Percentiles rank a stretch among this genome's conserved stretches.
These are phyloP conservation scores for Tilletia setariae DNA, from an alignment of 1,284 basidiomycete genomes.

Conservation along the genomic window DNA sequence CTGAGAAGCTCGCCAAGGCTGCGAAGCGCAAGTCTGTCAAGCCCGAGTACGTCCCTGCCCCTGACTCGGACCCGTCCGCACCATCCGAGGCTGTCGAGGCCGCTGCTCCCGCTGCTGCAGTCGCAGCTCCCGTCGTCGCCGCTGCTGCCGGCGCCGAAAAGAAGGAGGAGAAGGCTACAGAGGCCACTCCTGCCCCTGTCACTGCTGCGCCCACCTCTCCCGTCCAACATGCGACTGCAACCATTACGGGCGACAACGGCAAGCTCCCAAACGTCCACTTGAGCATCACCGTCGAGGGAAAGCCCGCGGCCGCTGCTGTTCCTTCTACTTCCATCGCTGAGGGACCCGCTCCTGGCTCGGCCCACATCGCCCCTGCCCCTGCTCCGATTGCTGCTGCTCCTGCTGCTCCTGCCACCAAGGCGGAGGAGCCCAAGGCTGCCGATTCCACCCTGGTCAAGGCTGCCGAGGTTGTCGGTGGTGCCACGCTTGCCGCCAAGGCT, in stretches of 20 bases:
- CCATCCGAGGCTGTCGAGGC: not conserved
- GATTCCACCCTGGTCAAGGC: not conserved
- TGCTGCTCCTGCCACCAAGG: not conserved
- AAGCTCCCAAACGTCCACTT: constrained; percentile 3
- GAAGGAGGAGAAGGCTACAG: not conserved
- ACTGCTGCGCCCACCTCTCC: not conserved
- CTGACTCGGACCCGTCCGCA: not conserved
- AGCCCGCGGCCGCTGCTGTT: not conserved
- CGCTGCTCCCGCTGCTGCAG: not conserved
- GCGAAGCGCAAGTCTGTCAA: constrained; percentile 3
- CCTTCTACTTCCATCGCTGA: not conserved
- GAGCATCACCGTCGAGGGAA: not conserved
- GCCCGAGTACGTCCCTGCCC: not conserved
- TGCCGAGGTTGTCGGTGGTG: constrained; percentile 7
- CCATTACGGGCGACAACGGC: constrained; percentile 2
- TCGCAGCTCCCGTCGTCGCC: not conserved
- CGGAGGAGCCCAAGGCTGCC: not conserved
- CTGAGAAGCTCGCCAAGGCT: no score
- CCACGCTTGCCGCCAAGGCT: not conserved
- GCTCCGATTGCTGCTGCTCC: not conserved
- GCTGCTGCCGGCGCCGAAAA: not conserved
- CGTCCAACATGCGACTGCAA: not conserved
- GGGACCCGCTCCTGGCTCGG: not conserved
- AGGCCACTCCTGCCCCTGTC: not conserved
- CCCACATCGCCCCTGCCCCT: not conserved